phyloP scores from a whole-genome alignment of 2,329 filamentous ascomycete species.

The Sarocladiaceae sp. region DNA sequence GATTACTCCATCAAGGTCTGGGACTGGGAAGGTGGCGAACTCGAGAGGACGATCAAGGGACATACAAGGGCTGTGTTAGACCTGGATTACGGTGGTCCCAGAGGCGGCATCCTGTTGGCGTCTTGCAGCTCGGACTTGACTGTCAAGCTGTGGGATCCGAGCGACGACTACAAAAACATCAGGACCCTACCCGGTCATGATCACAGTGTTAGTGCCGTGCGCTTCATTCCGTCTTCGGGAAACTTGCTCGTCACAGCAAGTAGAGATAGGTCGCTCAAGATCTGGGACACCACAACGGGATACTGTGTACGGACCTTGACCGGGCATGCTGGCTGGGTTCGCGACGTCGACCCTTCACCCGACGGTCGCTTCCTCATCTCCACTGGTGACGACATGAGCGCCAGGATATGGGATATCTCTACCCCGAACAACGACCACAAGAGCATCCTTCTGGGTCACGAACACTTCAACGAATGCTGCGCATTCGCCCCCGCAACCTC shows the following conservation, averaged over 20 bases:
- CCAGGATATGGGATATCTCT: constrained; percentile 78
- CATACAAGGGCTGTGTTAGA: constrained; percentile 86
- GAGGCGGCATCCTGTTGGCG: constrained; percentile 59
- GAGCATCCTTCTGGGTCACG: constrained; percentile 76
- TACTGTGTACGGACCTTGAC: constrained; percentile 88
- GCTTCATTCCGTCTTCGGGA: constrained; percentile 82
- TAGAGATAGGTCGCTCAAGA: constrained; percentile 74
- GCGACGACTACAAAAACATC: constrained; percentile 92
- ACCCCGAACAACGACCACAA: constrained; percentile 61
- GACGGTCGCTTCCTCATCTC: constrained; percentile 82
- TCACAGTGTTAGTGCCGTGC: constrained; percentile 81
- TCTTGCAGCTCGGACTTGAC: constrained; percentile 78
- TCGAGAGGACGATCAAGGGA: constrained; percentile 85
- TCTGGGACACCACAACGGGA: constrained; percentile 91
- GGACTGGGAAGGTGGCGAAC: constrained; percentile 92
- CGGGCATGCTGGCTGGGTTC: constrained; percentile 86
- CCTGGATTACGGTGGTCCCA: constrained; percentile 82
- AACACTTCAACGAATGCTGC: constrained; percentile 81
- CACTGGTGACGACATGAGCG: constrained; percentile 74
- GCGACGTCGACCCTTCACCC: constrained; percentile 73
- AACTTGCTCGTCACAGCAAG: constrained; percentile 84
- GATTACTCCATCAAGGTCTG: constrained; percentile 94
- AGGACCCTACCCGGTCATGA: constrained; percentile 86
- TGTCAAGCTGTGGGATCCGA: constrained; percentile 92
- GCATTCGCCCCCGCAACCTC: constrained; percentile 73